These are phyloP conservation scores for Neurospora sp. DNA, from an alignment of 495 filamentous ascomycete genomes.

Conservation along the genomic window DNA sequence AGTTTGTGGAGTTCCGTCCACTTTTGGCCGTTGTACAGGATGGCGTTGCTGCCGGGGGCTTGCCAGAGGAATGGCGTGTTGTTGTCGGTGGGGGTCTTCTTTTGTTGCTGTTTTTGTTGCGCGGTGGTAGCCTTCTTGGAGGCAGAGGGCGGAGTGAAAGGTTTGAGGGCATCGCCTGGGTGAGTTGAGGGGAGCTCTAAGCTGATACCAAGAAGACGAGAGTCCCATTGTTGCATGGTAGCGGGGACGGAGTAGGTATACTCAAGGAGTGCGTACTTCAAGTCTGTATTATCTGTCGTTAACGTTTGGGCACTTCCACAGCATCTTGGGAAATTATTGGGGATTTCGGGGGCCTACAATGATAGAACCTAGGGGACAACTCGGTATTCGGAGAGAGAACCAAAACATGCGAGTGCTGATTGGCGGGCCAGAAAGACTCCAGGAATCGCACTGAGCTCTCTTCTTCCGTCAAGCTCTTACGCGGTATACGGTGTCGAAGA, in stretches of 20 bases:
- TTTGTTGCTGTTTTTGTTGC: conserved; percentile 12
- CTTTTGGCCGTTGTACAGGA: conserved; percentile 70
- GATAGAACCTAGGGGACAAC: conserved; percentile 63
- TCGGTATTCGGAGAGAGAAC: conserved; percentile 68
- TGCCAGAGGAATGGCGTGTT: conserved; percentile 67
- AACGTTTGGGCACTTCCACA: background rate
- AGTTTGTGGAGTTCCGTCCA: conserved; percentile 76
- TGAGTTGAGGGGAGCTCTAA: conserved; percentile 59
- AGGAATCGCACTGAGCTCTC: conserved; percentile 61
- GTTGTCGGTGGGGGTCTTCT: conserved; percentile 9
- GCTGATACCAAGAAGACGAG: conserved; percentile 59
- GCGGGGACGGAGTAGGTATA: conserved; percentile 57
- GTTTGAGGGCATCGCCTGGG: conserved; percentile 39
- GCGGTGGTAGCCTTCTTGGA: conserved; percentile 15
- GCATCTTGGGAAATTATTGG: no score
- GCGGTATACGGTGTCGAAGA: conserved; percentile 60
- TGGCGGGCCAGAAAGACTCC: conserved; percentile 71
- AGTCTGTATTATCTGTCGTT: conserved; percentile 18
- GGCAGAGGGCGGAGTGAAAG: conserved; percentile 40
- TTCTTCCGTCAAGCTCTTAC: conserved; percentile 41
- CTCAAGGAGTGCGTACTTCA: conserved; percentile 62
- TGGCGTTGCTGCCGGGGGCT: conserved; percentile 67
- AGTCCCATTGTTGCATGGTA: conserved; percentile 29
- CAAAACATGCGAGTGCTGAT: conserved; percentile 57
- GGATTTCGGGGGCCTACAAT: conserved; percentile 43